Evolutionary conservation across 1,139 yeast species (phyloP).

Genomic region (Geotrichum cucujoidarum): DNA sequence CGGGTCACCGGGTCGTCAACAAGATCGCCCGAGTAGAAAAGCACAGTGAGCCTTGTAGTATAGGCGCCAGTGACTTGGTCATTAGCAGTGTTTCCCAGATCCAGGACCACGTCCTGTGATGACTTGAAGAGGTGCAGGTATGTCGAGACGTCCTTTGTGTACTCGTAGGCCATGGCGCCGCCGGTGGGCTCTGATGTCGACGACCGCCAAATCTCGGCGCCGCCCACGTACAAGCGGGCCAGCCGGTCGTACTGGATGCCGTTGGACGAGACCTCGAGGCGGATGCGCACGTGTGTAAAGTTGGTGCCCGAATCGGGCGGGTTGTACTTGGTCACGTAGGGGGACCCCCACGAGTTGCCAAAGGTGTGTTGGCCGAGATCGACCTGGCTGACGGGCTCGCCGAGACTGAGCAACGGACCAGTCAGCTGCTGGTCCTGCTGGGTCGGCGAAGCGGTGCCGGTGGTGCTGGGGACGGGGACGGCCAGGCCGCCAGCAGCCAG

Average conservation of each 20-base stretch:
- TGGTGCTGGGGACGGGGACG: background rate
- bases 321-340: constrained; percentile 41
- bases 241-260: constrained; percentile 80
- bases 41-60: constrained; percentile 48
- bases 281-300: constrained; percentile 59
- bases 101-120: constrained; percentile 52
- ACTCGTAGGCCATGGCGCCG: constrained; percentile 39
- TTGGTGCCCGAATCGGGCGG: constrained; percentile 38
- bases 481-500: constrained; percentile 2
- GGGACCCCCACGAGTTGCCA: constrained; percentile 59
- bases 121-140: constrained; percentile 50
- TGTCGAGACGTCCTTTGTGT: constrained; percentile 59
- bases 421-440: constrained; percentile 14
- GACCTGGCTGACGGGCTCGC: constrained; percentile 14
- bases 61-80: constrained; percentile 58
- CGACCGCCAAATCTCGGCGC: constrained; percentile 77
- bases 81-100: constrained; percentile 51
- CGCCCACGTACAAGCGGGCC: constrained; percentile 64
- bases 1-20: constrained; percentile 1
- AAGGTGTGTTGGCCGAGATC: constrained; percentile 33
- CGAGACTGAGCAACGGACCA: constrained; percentile 16
- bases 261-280: constrained; percentile 52
- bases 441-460: background rate
- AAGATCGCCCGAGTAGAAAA: constrained; percentile 43
- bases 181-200: constrained; percentile 78